phyloP scores from a whole-genome alignment of 805 yeast genomes.

The Lachancea fermentati region DNA sequence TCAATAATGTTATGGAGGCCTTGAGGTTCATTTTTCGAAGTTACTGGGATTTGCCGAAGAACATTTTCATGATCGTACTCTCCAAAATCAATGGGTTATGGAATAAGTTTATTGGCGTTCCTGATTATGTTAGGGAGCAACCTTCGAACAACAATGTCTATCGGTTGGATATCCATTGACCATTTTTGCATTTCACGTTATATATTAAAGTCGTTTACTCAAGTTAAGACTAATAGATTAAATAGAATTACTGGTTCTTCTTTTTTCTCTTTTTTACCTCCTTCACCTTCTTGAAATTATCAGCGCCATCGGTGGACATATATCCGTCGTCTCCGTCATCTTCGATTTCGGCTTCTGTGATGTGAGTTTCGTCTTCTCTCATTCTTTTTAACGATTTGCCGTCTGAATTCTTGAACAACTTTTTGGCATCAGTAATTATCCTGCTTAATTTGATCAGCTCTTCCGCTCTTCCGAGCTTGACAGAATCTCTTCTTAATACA shows the following conservation, averaged over 20 bases:
- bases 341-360: conserved; percentile 23
- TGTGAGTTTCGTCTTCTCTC: conserved; percentile 26
- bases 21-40: conserved; percentile 58
- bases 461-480: conserved; percentile 63
- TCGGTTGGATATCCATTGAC: conserved; percentile 18
- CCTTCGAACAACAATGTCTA: conserved; percentile 19
- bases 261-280: conserved; percentile 23
- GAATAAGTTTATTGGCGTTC: conserved; percentile 68
- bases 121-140: conserved; percentile 27
- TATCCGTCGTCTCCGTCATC: conserved; percentile 10
- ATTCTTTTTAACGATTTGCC: conserved; percentile 34
- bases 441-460: conserved; percentile 56
- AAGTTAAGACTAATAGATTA: background rate
- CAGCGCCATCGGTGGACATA: conserved; percentile 6
- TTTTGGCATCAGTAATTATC: conserved; percentile 59
- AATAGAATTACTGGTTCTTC: conserved; percentile 25
- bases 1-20: conserved; percentile 51
- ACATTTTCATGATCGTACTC: conserved; percentile 46
- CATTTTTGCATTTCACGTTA: background rate
- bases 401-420: conserved; percentile 60
- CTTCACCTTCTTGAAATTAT: conserved; percentile 23
- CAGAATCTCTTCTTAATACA: conserved; percentile 59
- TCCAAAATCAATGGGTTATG: conserved; percentile 53
- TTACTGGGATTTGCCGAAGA: conserved; percentile 64
- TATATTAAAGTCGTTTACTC: no score